phyloP scores from a whole-genome alignment of 345 rosid species.

The Mallotus nudiflorus region DNA sequence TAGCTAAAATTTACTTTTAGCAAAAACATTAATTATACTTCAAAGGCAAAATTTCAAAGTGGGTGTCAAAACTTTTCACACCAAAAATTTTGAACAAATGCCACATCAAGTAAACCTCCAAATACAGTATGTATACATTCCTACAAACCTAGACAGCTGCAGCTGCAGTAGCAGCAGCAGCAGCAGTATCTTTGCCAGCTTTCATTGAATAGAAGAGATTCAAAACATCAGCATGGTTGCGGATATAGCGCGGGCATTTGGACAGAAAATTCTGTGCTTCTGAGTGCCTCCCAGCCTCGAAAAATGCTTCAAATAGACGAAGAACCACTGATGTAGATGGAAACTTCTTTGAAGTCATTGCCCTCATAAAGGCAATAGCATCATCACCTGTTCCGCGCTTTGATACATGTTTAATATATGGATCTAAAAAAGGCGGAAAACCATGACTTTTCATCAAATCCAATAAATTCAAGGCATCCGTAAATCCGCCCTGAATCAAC shows the following conservation, averaged over 20 bases:
- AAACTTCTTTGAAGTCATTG: constrained; percentile 64
- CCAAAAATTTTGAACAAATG: constrained; percentile 24
- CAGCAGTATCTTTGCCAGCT: constrained; percentile 13
- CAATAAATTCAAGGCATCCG: constrained; percentile 62
- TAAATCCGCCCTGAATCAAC: constrained; percentile 63
- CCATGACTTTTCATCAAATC: constrained; percentile 73
- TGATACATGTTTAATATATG: constrained; percentile 65
- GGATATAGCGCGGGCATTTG: constrained; percentile 60
- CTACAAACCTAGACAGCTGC: constrained; percentile 31
- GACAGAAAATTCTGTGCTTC: constrained; percentile 78
- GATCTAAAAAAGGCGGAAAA: constrained; percentile 72
- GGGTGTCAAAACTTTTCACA: constrained; percentile 15
- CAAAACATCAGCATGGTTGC: constrained; percentile 75
- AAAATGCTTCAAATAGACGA: constrained; percentile 57
- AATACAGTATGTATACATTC: constrained; percentile 12
- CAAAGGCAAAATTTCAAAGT: constrained; percentile 14
- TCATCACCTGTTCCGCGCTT: constrained; percentile 62
- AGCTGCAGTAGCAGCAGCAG: constrained; percentile 27
- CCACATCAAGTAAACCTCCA: constrained; percentile 19
- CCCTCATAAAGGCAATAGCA: constrained; percentile 61
- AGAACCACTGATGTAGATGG: constrained; percentile 69
- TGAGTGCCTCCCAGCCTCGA: constrained; percentile 59
- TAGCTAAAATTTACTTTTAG: constrained; percentile 22
- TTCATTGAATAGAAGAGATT: constrained; percentile 54
- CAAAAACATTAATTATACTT: constrained; percentile 5